A percentile compares a stretch with the other conserved stretches of the same genome.
Evolutionary conservation across 2,329 filamentous ascomycete species (phyloP).

Genomic region (Sporothrix phasma): DNA sequence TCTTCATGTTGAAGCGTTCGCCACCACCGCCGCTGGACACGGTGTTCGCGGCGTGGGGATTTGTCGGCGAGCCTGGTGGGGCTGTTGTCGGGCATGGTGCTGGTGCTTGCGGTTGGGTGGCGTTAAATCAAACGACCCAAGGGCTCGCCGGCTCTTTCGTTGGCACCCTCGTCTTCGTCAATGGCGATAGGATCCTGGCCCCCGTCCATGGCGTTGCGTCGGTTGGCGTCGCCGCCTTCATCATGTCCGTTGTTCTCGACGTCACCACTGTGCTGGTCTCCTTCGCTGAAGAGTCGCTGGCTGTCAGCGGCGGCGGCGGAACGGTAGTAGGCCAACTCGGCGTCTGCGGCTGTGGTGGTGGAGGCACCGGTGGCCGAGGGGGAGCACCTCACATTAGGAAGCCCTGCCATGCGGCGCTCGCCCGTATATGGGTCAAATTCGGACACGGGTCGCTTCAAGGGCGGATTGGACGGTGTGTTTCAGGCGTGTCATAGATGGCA

Average conservation of each 20-base stretch:
- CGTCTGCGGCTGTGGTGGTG: neutral
- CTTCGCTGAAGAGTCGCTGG: neutral
- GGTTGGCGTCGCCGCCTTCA: neutral
- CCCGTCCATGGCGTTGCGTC: slow-evolving; percentile 6
- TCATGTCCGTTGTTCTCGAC: neutral
- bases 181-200: neutral
- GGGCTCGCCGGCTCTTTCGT: neutral
- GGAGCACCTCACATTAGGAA: slow-evolving; percentile 3
- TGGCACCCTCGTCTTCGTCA: neutral
- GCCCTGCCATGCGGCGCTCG: slow-evolving; percentile 10
- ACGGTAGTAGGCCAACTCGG: neutral
- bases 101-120: neutral
- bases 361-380: neutral
- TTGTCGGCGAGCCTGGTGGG: neutral
- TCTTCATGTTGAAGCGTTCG: slow-evolving; percentile 46
- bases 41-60: slow-evolving; percentile 26
- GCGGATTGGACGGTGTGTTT: slow-evolving; percentile 25
- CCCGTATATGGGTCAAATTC: neutral
- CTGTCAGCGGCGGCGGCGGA: slow-evolving; percentile 9
- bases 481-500: slow-evolving; percentile 30
- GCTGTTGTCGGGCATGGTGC: neutral
- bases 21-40: slow-evolving; percentile 32
- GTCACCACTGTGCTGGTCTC: neutral
- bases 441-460: neutral
- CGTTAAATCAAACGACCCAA: neutral